phyloP scores from a whole-genome alignment of 257 asterid species.

The Gynochthodes officinalis region DNA sequence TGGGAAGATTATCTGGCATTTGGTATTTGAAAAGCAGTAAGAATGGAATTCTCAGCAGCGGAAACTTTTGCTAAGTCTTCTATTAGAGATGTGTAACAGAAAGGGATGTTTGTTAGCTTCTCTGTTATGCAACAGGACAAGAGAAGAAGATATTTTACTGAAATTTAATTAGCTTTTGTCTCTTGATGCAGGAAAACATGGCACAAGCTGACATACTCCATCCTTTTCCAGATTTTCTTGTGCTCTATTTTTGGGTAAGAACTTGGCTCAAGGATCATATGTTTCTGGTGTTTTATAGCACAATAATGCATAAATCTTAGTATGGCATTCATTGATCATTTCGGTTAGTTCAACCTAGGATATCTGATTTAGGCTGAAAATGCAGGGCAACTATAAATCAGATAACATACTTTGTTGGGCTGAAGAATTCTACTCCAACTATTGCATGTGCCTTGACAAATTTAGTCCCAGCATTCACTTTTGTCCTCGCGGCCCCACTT shows the following conservation, averaged over 20 bases:
- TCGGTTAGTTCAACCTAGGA: neutral
- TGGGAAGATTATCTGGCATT: too few relatives aligned
- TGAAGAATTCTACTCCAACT: constrained; percentile 85
- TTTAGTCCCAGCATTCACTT: constrained; percentile 75
- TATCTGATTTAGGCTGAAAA: neutral
- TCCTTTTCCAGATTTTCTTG: constrained; percentile 66
- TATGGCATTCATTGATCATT: neutral
- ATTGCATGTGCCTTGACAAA: constrained; percentile 80
- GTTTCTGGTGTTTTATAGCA: neutral
- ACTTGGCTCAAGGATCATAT: neutral
- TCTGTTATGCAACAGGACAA: neutral
- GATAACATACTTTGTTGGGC: constrained; percentile 75
- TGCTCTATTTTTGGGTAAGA: constrained; percentile 81
- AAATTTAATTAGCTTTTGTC: neutral
- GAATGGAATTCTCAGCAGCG: too few relatives aligned
- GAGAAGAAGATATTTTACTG: too few relatives aligned
- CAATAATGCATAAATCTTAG: neutral
- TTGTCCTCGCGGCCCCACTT: constrained; percentile 64
- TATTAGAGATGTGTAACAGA: neutral
- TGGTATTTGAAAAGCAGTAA: too few relatives aligned
- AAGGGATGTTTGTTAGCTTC: neutral
- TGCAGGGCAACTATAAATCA: constrained; percentile 82
- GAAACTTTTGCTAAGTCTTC: neutral
- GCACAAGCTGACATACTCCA: constrained; percentile 51
- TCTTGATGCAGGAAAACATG: constrained; percentile 59